Percentiles rank a stretch among this genome's conserved stretches.
These are phyloP conservation scores for Boletus sp. DNA, from an alignment of 768 basidiomycete species.

Conservation along the genomic window DNA sequence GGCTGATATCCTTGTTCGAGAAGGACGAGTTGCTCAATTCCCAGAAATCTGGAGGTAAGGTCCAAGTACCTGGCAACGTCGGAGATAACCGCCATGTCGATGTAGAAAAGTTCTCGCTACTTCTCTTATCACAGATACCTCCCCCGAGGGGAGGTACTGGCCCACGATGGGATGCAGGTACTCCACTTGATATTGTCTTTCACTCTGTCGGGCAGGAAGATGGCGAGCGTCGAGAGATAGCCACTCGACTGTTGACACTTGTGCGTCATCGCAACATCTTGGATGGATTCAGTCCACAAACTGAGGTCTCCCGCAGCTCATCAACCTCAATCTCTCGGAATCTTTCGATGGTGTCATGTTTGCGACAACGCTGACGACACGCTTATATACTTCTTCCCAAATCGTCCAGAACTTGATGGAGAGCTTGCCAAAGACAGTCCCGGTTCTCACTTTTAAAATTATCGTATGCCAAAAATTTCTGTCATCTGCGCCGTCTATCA, in stretches of 20 bases:
- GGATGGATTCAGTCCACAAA: not conserved
- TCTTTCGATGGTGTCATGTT: conserved; percentile 39
- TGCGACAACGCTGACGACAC: conserved; percentile 35
- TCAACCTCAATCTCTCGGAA: conserved; percentile 39
- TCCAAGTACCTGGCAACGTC: conserved; percentile 2
- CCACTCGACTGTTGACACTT: conserved; percentile 35
- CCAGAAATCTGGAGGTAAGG: conserved; percentile 28
- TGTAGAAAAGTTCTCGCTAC: conserved; percentile 46
- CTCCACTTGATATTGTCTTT: conserved; percentile 48
- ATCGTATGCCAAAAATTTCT: conserved; percentile 42
- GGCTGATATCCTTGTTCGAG: conserved; percentile 67
- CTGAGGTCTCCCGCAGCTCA: conserved; percentile 31
- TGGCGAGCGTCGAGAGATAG: conserved; percentile 30
- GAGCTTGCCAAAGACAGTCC: conserved; percentile 34
- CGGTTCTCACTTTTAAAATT: conserved; percentile 42
- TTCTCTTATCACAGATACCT: conserved; percentile 61
- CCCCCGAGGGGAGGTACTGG: conserved; percentile 45
- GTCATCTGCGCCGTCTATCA: conserved; percentile 20
- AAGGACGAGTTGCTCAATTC: conserved; percentile 50
- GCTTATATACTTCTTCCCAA: conserved; percentile 33
- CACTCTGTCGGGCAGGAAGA: conserved; percentile 35
- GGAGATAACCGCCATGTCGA: conserved; percentile 6
- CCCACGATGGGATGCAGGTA: conserved; percentile 55
- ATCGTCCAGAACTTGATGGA: conserved; percentile 37
- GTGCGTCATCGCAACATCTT: conserved; percentile 18